A percentile compares a stretch with the other conserved stretches of the same genome.
Evolutionary conservation across 192 early-diverging fungal species (phyloP).

Genomic region (Gamsiella multidivaricata): DNA sequence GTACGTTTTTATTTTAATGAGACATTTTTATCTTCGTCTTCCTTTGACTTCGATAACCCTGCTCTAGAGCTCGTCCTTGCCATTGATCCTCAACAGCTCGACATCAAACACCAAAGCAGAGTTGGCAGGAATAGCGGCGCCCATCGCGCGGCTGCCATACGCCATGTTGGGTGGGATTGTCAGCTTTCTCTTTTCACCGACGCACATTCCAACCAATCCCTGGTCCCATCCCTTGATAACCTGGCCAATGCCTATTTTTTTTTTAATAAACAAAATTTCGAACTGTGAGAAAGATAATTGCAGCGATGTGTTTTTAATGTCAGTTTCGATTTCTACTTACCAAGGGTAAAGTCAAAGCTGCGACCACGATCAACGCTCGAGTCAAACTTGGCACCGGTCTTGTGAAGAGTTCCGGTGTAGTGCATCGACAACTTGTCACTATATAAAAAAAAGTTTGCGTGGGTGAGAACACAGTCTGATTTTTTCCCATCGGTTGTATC

Average conservation of each 20-base stretch:
- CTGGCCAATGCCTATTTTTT: slow-evolving; percentile 57
- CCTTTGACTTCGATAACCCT: too few species aligned
- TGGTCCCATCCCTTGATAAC: slow-evolving; percentile 90
- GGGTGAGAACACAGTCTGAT: too few species aligned
- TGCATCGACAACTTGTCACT: slow-evolving; percentile 80
- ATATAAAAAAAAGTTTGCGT: background rate
- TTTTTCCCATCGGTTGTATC: too few species aligned
- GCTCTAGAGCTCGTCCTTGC: slow-evolving; percentile 37
- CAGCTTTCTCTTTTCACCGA: slow-evolving; percentile 82
- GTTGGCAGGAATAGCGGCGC: slow-evolving; percentile 54
- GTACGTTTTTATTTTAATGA: too few species aligned
- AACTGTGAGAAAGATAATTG: too few species aligned
- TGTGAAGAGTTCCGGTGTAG: slow-evolving; percentile 77
- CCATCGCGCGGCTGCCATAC: slow-evolving; percentile 63
- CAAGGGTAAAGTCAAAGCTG: slow-evolving; percentile 80
- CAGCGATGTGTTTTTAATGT: background rate
- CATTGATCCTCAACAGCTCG: slow-evolving; percentile 72
- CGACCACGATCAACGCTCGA: slow-evolving; percentile 70
- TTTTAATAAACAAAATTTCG: too few species aligned
- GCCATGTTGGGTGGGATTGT: slow-evolving; percentile 76
- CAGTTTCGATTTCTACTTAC: slow-evolving; percentile 12
- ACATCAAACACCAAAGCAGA: slow-evolving; percentile 85
- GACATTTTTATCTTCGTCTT: too few species aligned
- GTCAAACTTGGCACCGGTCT: slow-evolving; percentile 78
- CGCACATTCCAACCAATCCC: slow-evolving; percentile 78